Evolutionary conservation across 2,329 filamentous ascomycete species (phyloP).

Genomic region (Metarhizium anisopliae): DNA sequence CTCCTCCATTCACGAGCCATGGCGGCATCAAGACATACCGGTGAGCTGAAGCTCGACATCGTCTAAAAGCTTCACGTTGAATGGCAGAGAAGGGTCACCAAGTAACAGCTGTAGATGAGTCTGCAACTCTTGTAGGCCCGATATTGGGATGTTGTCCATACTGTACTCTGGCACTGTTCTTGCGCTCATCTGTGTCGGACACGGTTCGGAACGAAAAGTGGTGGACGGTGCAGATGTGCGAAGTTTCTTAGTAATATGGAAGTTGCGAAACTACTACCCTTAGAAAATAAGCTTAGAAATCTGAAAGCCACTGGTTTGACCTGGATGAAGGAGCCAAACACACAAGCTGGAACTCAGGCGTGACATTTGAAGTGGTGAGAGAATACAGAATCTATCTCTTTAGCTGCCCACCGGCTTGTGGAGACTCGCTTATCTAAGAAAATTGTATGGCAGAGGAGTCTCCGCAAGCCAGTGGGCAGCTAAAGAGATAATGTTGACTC

Average conservation of each 20-base stretch:
- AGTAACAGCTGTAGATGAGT: slow-evolving; percentile 43
- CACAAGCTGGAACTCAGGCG: too few relatives aligned
- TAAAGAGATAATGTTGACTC: neutral
- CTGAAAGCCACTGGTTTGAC: too few relatives aligned
- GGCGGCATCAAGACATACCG: slow-evolving; percentile 22
- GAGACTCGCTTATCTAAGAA: too few relatives aligned
- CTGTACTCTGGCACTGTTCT: slow-evolving; percentile 27
- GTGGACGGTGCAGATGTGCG: neutral
- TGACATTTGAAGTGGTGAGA: too few relatives aligned
- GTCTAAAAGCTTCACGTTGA: slow-evolving; percentile 46
- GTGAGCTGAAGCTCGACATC: slow-evolving; percentile 50
- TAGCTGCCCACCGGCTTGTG: too few relatives aligned
- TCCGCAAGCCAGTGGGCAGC: too few relatives aligned
- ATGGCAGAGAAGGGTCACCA: slow-evolving; percentile 29
- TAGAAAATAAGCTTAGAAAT: neutral
- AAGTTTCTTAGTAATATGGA: neutral
- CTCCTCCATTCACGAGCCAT: neutral
- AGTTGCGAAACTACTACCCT: neutral
- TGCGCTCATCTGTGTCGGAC: slow-evolving; percentile 15
- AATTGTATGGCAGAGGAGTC: too few relatives aligned
- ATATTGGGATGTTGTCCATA: slow-evolving; percentile 35
- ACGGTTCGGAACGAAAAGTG: neutral
- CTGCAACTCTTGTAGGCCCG: slow-evolving; percentile 44
- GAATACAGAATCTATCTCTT: too few relatives aligned
- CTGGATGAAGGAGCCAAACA: too few relatives aligned